These are phyloP conservation scores for Vigna radiata DNA, from an alignment of 306 rosid genomes.

Conservation along the genomic window DNA sequence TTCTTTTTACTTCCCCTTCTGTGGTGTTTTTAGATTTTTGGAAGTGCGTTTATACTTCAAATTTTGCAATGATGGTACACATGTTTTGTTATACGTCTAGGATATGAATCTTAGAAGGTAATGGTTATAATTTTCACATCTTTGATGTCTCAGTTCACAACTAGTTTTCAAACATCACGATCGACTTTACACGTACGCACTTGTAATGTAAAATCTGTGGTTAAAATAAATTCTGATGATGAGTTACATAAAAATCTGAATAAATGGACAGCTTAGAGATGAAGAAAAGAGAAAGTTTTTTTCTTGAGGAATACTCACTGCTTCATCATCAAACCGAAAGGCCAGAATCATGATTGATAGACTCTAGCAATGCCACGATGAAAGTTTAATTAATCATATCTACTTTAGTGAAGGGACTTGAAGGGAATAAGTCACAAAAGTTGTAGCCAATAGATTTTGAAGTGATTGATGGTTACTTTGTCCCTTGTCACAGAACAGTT, in stretches of 20 bases:
- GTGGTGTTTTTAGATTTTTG: background rate
- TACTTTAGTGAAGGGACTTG: slow-evolving; percentile 33
- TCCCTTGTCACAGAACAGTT: slow-evolving; percentile 22
- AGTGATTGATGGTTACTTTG: slow-evolving; percentile 24
- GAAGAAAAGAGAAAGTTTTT: background rate
- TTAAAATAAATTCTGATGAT: background rate
- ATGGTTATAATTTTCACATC: background rate
- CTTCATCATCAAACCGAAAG: slow-evolving; percentile 12
- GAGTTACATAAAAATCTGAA: background rate
- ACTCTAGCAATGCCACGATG: background rate
- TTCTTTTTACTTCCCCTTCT: slow-evolving; percentile 4
- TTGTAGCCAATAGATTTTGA: slow-evolving; percentile 20
- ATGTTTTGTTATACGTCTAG: too few species aligned
- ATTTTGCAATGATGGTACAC: too few species aligned
- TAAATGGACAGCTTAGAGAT: background rate
- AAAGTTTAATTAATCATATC: slow-evolving; percentile 18
- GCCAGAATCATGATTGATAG: background rate
- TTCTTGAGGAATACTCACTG: background rate
- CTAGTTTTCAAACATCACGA: background rate
- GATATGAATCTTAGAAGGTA: too few species aligned
- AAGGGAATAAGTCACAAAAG: slow-evolving; percentile 18
- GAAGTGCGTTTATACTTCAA: background rate
- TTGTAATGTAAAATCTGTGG: background rate
- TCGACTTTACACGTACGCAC: background rate
- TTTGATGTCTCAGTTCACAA: background rate